These are phyloP conservation scores for Russula dissimulans DNA, from an alignment of 768 basidiomycete species.

Conservation along the genomic window DNA sequence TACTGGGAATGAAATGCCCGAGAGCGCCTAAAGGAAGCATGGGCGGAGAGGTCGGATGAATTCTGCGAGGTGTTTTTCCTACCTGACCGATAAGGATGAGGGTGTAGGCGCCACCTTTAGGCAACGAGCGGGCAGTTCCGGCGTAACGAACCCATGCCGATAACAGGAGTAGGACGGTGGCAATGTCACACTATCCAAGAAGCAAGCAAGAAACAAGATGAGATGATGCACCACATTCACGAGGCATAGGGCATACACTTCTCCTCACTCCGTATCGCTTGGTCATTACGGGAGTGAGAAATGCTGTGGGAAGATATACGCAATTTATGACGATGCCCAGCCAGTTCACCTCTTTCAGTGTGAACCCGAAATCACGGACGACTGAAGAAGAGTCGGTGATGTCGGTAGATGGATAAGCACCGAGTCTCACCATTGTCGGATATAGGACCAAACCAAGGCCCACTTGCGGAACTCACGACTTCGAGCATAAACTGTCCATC, in stretches of 20 bases:
- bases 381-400: conserved; percentile 29
- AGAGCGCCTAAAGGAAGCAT: conserved; percentile 40
- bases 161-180: conserved; percentile 42
- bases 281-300: conserved; percentile 50
- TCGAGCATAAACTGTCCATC: conserved; percentile 49
- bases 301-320: conserved; percentile 52
- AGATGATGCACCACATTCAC: no score
- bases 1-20: conserved; percentile 56
- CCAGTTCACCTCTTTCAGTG: conserved; percentile 71
- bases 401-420: background rate
- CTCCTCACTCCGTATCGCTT: conserved; percentile 50
- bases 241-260: conserved; percentile 41
- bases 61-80: conserved; percentile 1
- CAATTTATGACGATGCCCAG: conserved; percentile 59
- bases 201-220: background rate
- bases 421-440: conserved; percentile 47
- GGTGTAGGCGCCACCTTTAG: conserved; percentile 44
- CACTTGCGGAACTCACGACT: conserved; percentile 48
- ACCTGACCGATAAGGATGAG: conserved; percentile 70
- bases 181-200: conserved; percentile 50
- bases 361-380: conserved; percentile 54
- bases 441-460: conserved; percentile 84
- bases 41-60: background rate
- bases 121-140: conserved; percentile 49
- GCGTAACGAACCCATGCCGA: conserved; percentile 74